Percentiles rank a stretch among this genome's conserved stretches.
These are phyloP conservation scores for Pestalotiopsis sp. DNA, from an alignment of 2,329 filamentous ascomycete species.

Conservation along the genomic window DNA sequence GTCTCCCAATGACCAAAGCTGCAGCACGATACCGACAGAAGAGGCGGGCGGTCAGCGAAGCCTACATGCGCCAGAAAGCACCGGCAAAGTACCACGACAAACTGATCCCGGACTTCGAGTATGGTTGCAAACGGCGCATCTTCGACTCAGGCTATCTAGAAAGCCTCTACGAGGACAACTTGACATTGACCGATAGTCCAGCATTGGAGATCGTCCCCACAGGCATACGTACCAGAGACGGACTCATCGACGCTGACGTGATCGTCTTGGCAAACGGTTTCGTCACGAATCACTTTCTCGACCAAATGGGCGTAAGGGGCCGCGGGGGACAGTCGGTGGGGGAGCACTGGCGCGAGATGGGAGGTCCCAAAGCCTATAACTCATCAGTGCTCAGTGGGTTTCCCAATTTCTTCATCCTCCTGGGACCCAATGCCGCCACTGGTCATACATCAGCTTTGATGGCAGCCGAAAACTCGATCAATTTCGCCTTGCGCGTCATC, in stretches of 20 bases:
- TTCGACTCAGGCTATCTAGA: slow-evolving; percentile 57
- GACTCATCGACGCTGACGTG: slow-evolving; percentile 54
- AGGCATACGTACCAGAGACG: slow-evolving; percentile 35
- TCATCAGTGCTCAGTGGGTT: slow-evolving; percentile 58
- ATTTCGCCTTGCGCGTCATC: slow-evolving; percentile 60
- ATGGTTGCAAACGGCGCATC: slow-evolving; percentile 66
- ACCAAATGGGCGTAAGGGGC: slow-evolving; percentile 53
- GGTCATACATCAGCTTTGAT: slow-evolving; percentile 63
- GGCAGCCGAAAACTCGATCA: slow-evolving; percentile 60
- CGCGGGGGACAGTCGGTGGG: slow-evolving; percentile 48
- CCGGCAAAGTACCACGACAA: slow-evolving; percentile 62
- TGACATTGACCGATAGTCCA: slow-evolving; percentile 46
- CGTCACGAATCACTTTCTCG: slow-evolving; percentile 53
- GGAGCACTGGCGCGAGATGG: slow-evolving; percentile 57
- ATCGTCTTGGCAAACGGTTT: slow-evolving; percentile 65
- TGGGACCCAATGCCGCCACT: slow-evolving; percentile 62
- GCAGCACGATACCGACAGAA: slow-evolving; percentile 35
- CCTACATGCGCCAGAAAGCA: slow-evolving; percentile 42
- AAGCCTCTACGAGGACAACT: slow-evolving; percentile 49
- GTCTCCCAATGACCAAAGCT: slow-evolving; percentile 39
- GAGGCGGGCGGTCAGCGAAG: slow-evolving; percentile 38
- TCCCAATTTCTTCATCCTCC: slow-evolving; percentile 65
- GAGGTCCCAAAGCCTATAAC: slow-evolving; percentile 63
- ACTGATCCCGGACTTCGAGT: slow-evolving; percentile 60
- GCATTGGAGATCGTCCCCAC: slow-evolving; percentile 46